Percentiles rank a stretch among this genome's conserved stretches.
Evolutionary conservation across 1,139 yeast genomes (phyloP).

Genomic region (Geotrichum bryndzae): DNA sequence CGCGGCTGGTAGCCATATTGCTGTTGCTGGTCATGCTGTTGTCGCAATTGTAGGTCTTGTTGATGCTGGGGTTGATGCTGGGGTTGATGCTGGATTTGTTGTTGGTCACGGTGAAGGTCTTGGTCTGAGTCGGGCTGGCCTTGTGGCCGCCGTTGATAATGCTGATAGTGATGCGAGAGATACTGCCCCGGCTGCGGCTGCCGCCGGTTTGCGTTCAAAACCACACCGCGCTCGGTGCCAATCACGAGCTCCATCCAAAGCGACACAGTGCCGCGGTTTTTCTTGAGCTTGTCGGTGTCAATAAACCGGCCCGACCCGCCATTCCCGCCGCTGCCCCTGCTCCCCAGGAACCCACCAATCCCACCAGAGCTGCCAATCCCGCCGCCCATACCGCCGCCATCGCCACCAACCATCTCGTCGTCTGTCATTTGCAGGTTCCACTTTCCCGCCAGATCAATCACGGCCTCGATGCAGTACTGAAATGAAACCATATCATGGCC

Average conservation of each 20-base stretch:
- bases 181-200: constrained; percentile 13
- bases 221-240: constrained; percentile 59
- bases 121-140: background rate
- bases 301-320: constrained; percentile 39
- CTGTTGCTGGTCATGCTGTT: background rate
- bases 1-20: background rate
- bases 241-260: constrained; percentile 71
- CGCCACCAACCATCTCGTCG: constrained; percentile 29
- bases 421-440: constrained; percentile 38
- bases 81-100: background rate
- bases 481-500: constrained; percentile 72
- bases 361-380: constrained; percentile 8
- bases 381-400: constrained; percentile 18
- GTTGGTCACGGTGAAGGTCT: background rate
- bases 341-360: constrained; percentile 42
- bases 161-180: constrained; percentile 17
- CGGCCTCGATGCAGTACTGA: constrained; percentile 78
- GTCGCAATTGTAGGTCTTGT: background rate
- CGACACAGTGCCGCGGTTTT: constrained; percentile 70
- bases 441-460: constrained; percentile 59
- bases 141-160: constrained; percentile 21
- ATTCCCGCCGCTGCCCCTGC: constrained; percentile 23
- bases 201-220: constrained; percentile 21
- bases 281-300: constrained; percentile 70
- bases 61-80: background rate